Conservation (phyloP, 2,329 filamentous ascomycete species). For the Colletotrichum cordylinicola region DNA sequence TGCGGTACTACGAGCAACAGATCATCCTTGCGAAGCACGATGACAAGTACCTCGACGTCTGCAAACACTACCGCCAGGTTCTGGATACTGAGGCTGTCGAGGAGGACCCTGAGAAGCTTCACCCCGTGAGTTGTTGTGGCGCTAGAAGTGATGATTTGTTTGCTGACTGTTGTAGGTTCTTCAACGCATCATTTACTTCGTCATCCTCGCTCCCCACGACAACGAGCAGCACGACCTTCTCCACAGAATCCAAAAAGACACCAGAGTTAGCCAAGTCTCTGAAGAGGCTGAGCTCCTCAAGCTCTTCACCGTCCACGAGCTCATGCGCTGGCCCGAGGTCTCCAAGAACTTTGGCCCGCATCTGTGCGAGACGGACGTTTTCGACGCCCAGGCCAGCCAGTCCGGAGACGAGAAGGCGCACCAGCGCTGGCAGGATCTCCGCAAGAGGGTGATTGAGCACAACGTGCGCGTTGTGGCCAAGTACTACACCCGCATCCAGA, state of each 20-base stretch:
- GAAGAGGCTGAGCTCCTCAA: slow-evolving; percentile 87
- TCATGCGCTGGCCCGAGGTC: slow-evolving; percentile 98
- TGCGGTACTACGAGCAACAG: slow-evolving; percentile 96
- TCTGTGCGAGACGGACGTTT: slow-evolving; percentile 88
- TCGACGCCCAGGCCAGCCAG: slow-evolving; percentile 69
- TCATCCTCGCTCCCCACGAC: slow-evolving; percentile 95
- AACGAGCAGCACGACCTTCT: slow-evolving; percentile 98
- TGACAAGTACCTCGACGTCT: slow-evolving; percentile 94
- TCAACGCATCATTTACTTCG: slow-evolving; percentile 95
- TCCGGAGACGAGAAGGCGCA: slow-evolving; percentile 80
- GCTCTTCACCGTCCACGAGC: slow-evolving; percentile 91
- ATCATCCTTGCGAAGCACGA: slow-evolving; percentile 96
- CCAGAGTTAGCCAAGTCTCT: slow-evolving; percentile 78
- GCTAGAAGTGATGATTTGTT: background rate
- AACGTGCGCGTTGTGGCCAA: slow-evolving; percentile 97
- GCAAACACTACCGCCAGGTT: slow-evolving; percentile 98
- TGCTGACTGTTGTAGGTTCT: slow-evolving; percentile 67
- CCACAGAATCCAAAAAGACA: slow-evolving; percentile 87
- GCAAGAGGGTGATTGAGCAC: slow-evolving; percentile 98
- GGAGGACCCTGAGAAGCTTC: slow-evolving; percentile 84
- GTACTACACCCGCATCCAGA: slow-evolving; percentile 97
- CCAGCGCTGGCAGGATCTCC: slow-evolving; percentile 90
- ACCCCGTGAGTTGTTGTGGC: slow-evolving; percentile 67
- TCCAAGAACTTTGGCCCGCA: slow-evolving; percentile 88
- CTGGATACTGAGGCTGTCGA: slow-evolving; percentile 96